Evolutionary conservation across 106 monocot species (phyloP).

Genomic region (Apostasia shenzhenica): DNA sequence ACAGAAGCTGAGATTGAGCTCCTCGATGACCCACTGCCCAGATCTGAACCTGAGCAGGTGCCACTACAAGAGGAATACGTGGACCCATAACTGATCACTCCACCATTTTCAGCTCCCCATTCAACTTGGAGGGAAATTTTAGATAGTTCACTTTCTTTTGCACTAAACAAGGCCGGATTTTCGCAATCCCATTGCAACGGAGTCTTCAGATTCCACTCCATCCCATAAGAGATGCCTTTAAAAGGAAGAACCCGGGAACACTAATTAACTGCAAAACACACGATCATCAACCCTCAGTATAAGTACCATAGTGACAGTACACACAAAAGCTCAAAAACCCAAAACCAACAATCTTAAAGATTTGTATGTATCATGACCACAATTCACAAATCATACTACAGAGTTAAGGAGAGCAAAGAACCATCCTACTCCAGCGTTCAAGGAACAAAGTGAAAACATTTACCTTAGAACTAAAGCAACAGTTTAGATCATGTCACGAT

Average conservation of each 20-base stretch:
- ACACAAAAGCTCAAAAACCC: not conserved
- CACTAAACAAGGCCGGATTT: constrained; percentile 17
- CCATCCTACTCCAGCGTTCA: not conserved
- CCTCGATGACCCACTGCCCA: constrained; percentile 43
- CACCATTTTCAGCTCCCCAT: constrained; percentile 19
- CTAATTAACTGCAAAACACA: not conserved
- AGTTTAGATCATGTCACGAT: not conserved
- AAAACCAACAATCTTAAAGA: not conserved
- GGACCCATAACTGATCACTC: constrained; percentile 21
- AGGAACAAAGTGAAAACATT: not conserved
- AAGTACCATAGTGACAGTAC: not conserved
- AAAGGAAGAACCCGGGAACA: not conserved
- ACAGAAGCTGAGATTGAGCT: constrained; percentile 40
- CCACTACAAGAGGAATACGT: constrained; percentile 20
- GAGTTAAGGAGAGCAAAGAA: not conserved
- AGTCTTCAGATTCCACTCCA: constrained; percentile 42
- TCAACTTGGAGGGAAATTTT: constrained; percentile 3
- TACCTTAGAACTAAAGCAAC: constrained; percentile 6
- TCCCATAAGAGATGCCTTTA: constrained; percentile 5
- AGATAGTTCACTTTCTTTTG: constrained; percentile 14
- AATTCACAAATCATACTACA: constrained; percentile 2
- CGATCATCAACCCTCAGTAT: not conserved
- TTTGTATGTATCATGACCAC: not conserved
- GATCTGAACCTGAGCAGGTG: constrained; percentile 38
- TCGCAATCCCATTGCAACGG: constrained; percentile 46